phyloP scores from a whole-genome alignment of 2,329 filamentous ascomycete genomes.

The Stemphylium lycopersici region DNA sequence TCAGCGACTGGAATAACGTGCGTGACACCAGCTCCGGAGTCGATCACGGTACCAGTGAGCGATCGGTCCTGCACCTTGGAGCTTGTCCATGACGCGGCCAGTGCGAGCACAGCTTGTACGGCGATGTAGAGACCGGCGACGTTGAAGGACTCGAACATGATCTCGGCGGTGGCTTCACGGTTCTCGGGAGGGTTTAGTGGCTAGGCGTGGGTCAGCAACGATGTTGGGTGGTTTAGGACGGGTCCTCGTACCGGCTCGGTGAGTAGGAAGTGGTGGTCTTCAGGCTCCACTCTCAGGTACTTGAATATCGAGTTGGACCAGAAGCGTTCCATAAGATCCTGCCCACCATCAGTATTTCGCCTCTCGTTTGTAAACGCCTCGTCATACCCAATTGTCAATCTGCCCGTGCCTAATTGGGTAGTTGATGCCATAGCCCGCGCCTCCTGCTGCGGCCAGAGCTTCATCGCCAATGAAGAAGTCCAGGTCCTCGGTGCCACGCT shows the following conservation, averaged over 20 bases:
- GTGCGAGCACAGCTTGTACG: slow-evolving; percentile 93
- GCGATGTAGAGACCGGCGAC: slow-evolving; percentile 98
- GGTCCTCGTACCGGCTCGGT: slow-evolving; percentile 80
- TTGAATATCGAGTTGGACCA: slow-evolving; percentile 99
- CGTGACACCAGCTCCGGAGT: slow-evolving; percentile 97
- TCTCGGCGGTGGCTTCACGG: slow-evolving; percentile 97
- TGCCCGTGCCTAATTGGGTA: slow-evolving; percentile 98
- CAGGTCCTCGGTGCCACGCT: slow-evolving; percentile 95
- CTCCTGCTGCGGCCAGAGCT: slow-evolving; percentile 80
- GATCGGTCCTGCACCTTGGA: slow-evolving; percentile 97
- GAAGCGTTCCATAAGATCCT: slow-evolving; percentile 99
- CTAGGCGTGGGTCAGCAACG: slow-evolving; percentile 54
- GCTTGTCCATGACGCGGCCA: slow-evolving; percentile 97
- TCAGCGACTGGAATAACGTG: slow-evolving; percentile 99
- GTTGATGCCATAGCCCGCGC: slow-evolving; percentile 93
- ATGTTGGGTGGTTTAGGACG: not conserved
- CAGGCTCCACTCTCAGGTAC: slow-evolving; percentile 95
- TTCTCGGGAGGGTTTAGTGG: slow-evolving; percentile 98
- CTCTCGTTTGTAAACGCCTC: not conserved
- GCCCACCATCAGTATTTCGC: slow-evolving; percentile 20
- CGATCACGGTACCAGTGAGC: slow-evolving; percentile 95
- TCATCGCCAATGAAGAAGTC: slow-evolving; percentile 99
- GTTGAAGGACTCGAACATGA: slow-evolving; percentile 99
- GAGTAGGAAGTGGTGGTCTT: slow-evolving; percentile 97
- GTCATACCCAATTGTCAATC: slow-evolving; percentile 93